phyloP scores from a whole-genome alignment of 495 filamentous ascomycete species.

The Parmelia sp. region DNA sequence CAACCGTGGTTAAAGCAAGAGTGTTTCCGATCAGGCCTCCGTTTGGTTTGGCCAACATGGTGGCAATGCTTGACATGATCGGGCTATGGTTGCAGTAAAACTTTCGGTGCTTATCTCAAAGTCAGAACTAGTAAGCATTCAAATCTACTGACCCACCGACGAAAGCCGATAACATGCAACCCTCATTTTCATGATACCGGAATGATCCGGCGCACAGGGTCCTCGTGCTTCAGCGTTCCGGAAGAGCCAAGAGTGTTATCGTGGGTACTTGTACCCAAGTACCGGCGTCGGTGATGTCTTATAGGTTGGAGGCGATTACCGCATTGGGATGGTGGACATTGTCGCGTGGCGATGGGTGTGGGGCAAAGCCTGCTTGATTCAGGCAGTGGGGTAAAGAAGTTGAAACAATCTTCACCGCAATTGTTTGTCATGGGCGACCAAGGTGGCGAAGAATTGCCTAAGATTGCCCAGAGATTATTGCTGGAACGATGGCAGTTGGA shows the following conservation, averaged over 20 bases:
- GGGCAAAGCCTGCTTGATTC: not conserved
- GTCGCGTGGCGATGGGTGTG: not conserved
- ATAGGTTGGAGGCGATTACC: not conserved
- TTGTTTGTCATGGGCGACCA: conserved; percentile 19
- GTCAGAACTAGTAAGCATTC: not conserved
- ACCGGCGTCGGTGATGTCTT: no score
- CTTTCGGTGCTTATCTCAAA: not conserved
- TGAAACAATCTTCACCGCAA: conserved; percentile 23
- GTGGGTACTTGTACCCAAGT: not conserved
- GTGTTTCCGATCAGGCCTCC: not conserved
- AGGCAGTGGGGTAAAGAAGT: not conserved
- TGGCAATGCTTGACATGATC: not conserved
- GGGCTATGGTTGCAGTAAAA: no score
- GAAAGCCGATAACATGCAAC: not conserved
- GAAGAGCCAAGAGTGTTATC: not conserved
- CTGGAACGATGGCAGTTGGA: no score
- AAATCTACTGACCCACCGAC: not conserved
- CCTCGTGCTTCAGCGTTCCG: not conserved
- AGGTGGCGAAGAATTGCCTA: conserved; percentile 13
- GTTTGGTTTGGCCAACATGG: not conserved
- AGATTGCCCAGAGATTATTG: no score
- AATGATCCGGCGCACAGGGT: not conserved
- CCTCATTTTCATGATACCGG: not conserved
- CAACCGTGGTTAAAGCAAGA: not conserved
- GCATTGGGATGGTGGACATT: not conserved